Conservation (phyloP, 306 rosid genomes). For the Lithocarpus polystachyus region DNA sequence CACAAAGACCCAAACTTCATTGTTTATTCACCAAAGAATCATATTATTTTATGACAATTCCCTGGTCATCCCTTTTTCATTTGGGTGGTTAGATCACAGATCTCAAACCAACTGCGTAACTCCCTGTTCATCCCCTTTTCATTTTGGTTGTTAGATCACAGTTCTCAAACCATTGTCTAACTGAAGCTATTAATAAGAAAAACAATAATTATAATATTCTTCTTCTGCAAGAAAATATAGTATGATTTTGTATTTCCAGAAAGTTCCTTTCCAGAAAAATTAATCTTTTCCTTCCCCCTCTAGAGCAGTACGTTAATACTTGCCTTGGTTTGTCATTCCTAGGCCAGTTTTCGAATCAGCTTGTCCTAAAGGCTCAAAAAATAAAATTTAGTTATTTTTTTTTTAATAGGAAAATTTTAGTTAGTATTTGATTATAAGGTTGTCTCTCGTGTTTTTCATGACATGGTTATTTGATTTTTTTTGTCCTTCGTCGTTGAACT, state of each 20-base stretch:
- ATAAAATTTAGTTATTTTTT: no score
- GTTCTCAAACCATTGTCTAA: conserved; percentile 1
- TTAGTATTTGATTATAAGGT: no score
- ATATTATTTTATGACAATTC: no score
- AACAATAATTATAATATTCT: not conserved
- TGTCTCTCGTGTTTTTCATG: no score
- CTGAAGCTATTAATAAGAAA: not conserved
- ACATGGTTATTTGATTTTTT: no score
- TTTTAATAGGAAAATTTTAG: no score
- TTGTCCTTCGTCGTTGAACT: no score
- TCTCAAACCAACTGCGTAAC: no score
- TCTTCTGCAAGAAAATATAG: not conserved
- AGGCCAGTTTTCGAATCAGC: not conserved
- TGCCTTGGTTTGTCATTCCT: not conserved
- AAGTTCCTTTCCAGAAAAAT: not conserved
- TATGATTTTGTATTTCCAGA: not conserved
- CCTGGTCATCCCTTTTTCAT: no score
- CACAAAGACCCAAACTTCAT: no score
- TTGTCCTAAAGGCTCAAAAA: not conserved
- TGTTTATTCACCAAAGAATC: no score
- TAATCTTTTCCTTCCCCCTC: not conserved
- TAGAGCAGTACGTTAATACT: not conserved
- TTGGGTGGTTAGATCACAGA: no score
- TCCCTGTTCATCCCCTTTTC: not conserved
- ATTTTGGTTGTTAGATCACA: not conserved